Evolutionary conservation across 345 rosid species (phyloP).

Genomic region (Eucalyptus sp.): DNA sequence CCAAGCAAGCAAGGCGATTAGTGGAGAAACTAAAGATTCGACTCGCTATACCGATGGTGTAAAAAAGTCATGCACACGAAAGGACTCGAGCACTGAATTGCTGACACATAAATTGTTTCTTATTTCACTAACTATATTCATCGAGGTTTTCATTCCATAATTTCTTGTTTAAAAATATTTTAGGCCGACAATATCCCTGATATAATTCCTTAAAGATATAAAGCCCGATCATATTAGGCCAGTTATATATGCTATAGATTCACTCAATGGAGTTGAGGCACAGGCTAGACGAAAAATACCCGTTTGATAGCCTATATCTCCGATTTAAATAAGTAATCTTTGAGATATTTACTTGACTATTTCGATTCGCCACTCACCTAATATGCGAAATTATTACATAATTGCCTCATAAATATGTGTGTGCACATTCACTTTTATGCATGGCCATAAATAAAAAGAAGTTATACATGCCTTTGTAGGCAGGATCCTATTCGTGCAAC

Average conservation of each 20-base stretch:
- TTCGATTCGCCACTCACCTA: background rate
- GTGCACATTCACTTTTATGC: background rate
- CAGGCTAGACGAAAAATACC: rapidly evolving
- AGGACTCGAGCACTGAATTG: background rate
- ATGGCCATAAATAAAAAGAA: background rate
- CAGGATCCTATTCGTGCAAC: background rate
- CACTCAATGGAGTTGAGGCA: background rate
- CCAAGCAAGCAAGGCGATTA: background rate
- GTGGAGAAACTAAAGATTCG: background rate
- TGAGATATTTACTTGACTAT: background rate
- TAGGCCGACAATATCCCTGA: background rate
- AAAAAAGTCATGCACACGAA: background rate
- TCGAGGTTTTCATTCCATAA: background rate
- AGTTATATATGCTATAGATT: background rate
- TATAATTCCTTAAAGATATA: background rate
- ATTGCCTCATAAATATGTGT: background rate
- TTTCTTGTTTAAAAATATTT: background rate
- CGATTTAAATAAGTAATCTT: background rate
- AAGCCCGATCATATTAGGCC: rapidly evolving
- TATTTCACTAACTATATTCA: background rate
- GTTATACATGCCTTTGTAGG: background rate
- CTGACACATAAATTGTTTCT: rapidly evolving
- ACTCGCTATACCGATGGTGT: rapidly evolving
- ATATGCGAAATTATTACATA: background rate
- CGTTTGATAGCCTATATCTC: background rate